These are phyloP conservation scores for Fraxinus nigra DNA, from an alignment of 305 asterid species.

Conservation along the genomic window DNA sequence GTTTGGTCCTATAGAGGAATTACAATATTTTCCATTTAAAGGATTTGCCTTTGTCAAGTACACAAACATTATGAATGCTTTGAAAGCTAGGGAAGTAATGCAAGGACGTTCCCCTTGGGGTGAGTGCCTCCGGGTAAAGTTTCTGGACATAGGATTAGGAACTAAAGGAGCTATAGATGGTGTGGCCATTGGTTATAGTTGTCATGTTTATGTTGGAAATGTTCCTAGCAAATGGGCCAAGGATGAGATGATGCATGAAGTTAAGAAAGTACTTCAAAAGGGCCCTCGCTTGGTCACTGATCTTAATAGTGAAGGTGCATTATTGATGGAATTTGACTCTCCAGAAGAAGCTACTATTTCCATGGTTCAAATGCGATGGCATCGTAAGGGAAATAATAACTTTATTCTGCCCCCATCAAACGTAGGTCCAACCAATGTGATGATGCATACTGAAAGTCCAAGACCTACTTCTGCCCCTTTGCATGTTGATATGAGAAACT, in stretches of 20 bases:
- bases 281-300: conserved; percentile 76
- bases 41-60: conserved; percentile 78
- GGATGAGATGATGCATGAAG: conserved; percentile 81
- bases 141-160: conserved; percentile 76
- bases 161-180: conserved; percentile 68
- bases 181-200: conserved; percentile 62
- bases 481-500: conserved; percentile 44
- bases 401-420: conserved; percentile 37
- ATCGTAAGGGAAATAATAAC: conserved; percentile 60
- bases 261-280: conserved; percentile 57
- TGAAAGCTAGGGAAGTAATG: conserved; percentile 87
- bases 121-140: conserved; percentile 62
- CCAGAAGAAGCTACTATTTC: conserved; percentile 82
- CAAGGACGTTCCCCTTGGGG: conserved; percentile 80
- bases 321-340: conserved; percentile 73
- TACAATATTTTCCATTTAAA: conserved; percentile 49
- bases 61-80: conserved; percentile 71
- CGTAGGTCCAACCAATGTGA: conserved; percentile 38
- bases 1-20: conserved; percentile 71
- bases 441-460: conserved; percentile 43
- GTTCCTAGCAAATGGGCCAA: conserved; percentile 71
- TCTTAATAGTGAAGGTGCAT: conserved; percentile 72
- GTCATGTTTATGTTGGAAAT: conserved; percentile 75
- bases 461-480: conserved; percentile 41
- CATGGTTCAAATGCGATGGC: conserved; percentile 68